These are phyloP conservation scores for Blastocladiella britannica DNA, from an alignment of 192 early-diverging fungal species.

Conservation along the genomic window DNA sequence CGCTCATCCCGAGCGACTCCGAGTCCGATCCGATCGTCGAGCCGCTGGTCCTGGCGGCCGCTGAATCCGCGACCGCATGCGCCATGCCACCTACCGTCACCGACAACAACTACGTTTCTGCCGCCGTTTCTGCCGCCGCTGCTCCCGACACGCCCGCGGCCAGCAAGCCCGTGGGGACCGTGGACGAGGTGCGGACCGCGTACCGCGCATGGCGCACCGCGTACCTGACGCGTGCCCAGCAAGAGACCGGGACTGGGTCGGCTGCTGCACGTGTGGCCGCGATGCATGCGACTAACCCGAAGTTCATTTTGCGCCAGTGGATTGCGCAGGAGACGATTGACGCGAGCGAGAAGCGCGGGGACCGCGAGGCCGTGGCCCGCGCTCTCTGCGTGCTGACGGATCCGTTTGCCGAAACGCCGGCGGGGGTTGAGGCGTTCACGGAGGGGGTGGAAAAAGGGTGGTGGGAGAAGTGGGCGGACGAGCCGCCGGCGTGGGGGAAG, in stretches of 20 bases:
- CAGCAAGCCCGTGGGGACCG: slow-evolving; percentile 4
- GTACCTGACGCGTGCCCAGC: slow-evolving; percentile 35
- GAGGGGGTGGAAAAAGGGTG: neutral
- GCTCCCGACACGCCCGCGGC: too few species aligned
- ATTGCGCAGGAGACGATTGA: slow-evolving; percentile 45
- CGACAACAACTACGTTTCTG: too few species aligned
- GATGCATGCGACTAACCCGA: slow-evolving; percentile 55
- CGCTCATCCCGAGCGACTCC: too few species aligned
- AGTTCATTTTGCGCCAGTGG: slow-evolving; percentile 59
- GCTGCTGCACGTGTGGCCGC: slow-evolving; percentile 12
- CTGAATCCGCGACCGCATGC: too few species aligned
- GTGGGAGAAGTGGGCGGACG: neutral
- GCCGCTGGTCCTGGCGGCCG: too few species aligned
- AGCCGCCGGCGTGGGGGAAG: neutral
- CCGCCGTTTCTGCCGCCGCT: too few species aligned
- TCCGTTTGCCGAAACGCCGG: neutral
- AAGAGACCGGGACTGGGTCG: slow-evolving; percentile 10
- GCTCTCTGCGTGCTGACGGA: neutral
- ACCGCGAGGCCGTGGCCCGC: slow-evolving; percentile 10
- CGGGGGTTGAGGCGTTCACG: neutral
- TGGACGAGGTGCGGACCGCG: slow-evolving; percentile 11
- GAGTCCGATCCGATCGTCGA: too few species aligned
- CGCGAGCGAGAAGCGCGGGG: slow-evolving; percentile 18
- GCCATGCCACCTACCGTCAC: too few species aligned
- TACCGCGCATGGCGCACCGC: slow-evolving; percentile 23